Conservation (phyloP, 2,329 filamentous ascomycete species). For the Dactylella cylindrospora region DNA sequence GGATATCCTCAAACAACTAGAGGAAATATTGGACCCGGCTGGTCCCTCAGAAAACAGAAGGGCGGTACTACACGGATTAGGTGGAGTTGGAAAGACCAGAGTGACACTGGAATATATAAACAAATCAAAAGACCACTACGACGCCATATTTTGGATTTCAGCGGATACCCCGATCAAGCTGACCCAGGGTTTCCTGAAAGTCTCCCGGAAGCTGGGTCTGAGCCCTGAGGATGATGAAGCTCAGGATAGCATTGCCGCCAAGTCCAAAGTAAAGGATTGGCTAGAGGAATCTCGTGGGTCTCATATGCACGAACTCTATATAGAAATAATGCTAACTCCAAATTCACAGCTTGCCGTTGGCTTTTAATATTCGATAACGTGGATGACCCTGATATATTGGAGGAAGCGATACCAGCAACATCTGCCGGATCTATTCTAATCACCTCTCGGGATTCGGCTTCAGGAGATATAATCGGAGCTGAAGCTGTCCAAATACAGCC, state of each 20-base stretch:
- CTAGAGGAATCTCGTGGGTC: constrained; percentile 28
- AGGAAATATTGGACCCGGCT: constrained; percentile 16
- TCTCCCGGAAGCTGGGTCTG: constrained; percentile 36
- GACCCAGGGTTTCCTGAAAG: constrained; percentile 46
- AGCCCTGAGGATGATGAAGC: constrained; percentile 36
- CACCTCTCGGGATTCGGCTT: constrained; percentile 47
- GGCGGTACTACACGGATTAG: constrained; percentile 45
- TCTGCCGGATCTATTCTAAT: constrained; percentile 48
- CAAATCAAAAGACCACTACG: constrained; percentile 44
- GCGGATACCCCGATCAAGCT: constrained; percentile 33
- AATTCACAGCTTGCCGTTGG: neutral
- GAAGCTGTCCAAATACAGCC: constrained; percentile 42
- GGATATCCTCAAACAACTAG: constrained; percentile 24
- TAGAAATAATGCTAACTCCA: neutral
- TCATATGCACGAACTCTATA: neutral
- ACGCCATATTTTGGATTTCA: constrained; percentile 48
- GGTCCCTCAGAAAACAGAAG: constrained; percentile 1
- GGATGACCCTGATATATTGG: constrained; percentile 48
- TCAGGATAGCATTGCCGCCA: constrained; percentile 44
- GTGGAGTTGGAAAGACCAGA: constrained; percentile 50
- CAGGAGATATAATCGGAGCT: constrained; percentile 33
- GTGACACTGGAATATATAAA: constrained; percentile 50
- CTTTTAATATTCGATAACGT: constrained; percentile 51
- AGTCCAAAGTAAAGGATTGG: constrained; percentile 49
- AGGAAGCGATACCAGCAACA: constrained; percentile 47